Evolutionary conservation across 1,284 basidiomycete species (phyloP), one percentile per base, ranked within the genome.

Genomic region (Ceratobasidium sp.): DNA sequence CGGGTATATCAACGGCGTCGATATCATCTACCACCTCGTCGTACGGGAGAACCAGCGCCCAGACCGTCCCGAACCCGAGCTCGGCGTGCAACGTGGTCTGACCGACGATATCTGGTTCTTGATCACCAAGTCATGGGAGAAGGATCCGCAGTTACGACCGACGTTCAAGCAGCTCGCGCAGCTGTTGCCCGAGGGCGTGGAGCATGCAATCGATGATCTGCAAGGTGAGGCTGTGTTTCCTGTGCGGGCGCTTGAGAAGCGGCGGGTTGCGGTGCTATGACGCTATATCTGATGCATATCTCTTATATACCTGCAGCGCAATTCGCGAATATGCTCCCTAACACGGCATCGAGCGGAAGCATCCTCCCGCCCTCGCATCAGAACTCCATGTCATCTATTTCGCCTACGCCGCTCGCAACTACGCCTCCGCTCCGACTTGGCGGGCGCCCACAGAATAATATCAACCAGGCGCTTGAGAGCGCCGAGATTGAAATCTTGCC

Each of bases 11-110:
- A 69, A 69, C 21, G 66, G 66, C 5, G 54, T 69, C 28, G 66
- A 69, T 13, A 54, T 69, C 26, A 74, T 75, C 23, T 75, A 69
- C 47, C 75, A 75, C 21, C 70, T 75, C 26, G 70, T 75, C 38
- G 73, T 75, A 9, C 66, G 73, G n/a, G 75, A 75, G 46, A 73
- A 64, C 21, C 73, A 74, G 43, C 66, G 75, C 7, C 75, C 75
- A 4, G 75, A 75, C 44, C 49, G 75, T 21, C 75, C 75, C 2
- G 73, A 74, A 21, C 69, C 62, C 13, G 69, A 74, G 23, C 32
- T 57, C 30, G 66, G 66, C 18, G 41, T 64, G 41, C 55, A 57
- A 11, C 35, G 44, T 8, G 69, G 64, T 14, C 35, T 74, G n/a
- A 57, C 66, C 1, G 66, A 69, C 66, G 66, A 69, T 43, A 64